Base-by-base conservation (phyloP, 2,329 filamentous ascomycete species). In the Elsinoe ampelina region DNA sequence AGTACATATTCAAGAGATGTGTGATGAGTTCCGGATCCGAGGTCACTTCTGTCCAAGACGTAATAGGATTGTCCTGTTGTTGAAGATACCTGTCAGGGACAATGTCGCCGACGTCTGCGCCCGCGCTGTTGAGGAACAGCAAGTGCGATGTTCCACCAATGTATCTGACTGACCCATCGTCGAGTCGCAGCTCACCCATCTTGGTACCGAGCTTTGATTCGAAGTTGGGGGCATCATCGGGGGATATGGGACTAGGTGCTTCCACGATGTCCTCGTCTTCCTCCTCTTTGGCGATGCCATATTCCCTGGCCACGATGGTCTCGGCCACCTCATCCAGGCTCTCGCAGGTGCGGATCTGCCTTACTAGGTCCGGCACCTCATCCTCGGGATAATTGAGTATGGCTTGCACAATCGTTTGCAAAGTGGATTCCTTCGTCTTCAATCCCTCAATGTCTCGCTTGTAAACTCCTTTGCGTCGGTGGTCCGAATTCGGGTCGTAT, bases 1-100 rank as follows among this genome's bases (percentile, higher is more conserved):
- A 97, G 72, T 98, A 98, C 88, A 97, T 91, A 66, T 91, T 92
- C 67, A 98, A 82, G 15, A 98, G 81, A 70, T 96, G 92, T 13
- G 84, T 80, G 63, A 96, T 83, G 45, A 95, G 77, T 55, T 86
- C 81, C 20, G 83, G 78, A 68, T 96, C 89, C 52, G 83, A 77
- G 1, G 89, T 95, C 45, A 95, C 89, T 13, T 78, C 81, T 0
- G 92, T 95, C 93, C 93, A 98, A 55, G 86, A 91, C 17, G 82
- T 84, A 55, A 93, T 78, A 3, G 89, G 84, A 60, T 92, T 81
- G 54, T 86, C 82, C 60, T 79, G 75, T 15, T 76, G 72, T 48
- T 56, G 54, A 13, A 71, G 68, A 57, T 77, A 76, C 35, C 75
- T 71, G 36, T 80, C 77, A 12, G 34, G 12, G 11, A 19, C 34